Evolutionary conservation across 2,329 filamentous ascomycete genomes (phyloP).

Genomic region (Fonsecaea pedrosoi): DNA sequence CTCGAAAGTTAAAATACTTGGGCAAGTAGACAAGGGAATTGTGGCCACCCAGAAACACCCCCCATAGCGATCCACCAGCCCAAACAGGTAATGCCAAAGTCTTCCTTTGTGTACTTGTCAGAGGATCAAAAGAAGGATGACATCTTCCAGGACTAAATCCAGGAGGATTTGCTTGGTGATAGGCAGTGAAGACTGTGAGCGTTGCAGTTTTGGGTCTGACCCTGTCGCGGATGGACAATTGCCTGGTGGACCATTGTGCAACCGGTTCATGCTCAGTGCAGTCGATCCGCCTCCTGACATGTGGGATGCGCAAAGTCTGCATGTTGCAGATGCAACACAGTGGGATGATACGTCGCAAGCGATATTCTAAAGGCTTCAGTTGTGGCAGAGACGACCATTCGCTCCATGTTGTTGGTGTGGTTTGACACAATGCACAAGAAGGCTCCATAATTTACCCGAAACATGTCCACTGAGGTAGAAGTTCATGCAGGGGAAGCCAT

Average conservation of each 20-base stretch:
- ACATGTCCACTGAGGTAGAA: conserved; percentile 18
- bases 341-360: conserved; percentile 21
- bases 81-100: not conserved
- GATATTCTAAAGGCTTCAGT: not conserved
- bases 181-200: not conserved
- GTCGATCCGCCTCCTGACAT: not conserved
- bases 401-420: conserved; percentile 4
- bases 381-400: not conserved
- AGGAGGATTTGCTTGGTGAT: not conserved
- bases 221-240: not conserved
- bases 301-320: not conserved
- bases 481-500: conserved; percentile 6
- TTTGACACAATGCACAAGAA: conserved; percentile 10
- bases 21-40: not conserved
- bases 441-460: conserved; percentile 17
- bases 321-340: conserved; percentile 6
- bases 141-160: not conserved
- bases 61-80: not conserved
- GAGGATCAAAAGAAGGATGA: conserved; percentile 6
- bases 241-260: not conserved
- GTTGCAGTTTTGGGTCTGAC: not conserved
- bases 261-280: not conserved
- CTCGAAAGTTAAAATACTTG: not conserved
- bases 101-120: not conserved
- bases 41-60: not conserved